Evolutionary conservation across 768 basidiomycete species (phyloP), one percentile per base, ranked within the genome.

Genomic region (Lactarius tabidus): DNA sequence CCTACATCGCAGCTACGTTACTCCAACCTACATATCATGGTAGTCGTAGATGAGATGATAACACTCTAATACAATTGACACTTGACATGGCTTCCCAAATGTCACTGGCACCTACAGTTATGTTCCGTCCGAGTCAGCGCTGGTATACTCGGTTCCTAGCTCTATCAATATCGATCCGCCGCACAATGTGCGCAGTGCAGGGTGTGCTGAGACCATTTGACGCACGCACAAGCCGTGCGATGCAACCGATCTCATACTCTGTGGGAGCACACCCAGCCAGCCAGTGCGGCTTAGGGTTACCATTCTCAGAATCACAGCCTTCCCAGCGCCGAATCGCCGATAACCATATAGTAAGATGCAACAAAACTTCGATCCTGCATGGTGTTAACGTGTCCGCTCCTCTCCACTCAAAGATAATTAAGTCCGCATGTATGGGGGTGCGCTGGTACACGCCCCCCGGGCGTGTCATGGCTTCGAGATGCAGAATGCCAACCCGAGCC

Each of bases 241-340:
- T 35, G 28, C 38, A 6, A 33, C 56, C 43, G 59, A 60, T 60
- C 45, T 51, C 26, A 6, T 55, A 58, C 59, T 36, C 51, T 33
- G 29, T 48, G 54, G 12, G 33, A 53, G 54, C 64, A 60, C 35
- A 54, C 60, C 4, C 8, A 8, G 33, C 8, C n/a, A n/a, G n/a
- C 45, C 38, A 51, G 36, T 33, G 64, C 45, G 64, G 64, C 54
- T 61, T 54, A 65, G 64, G 64, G 59, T 65, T 65, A 61, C 64
- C 60, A n/a, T 57, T 65, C 15, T 3, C 2, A 54, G 55, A 33
- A n/a, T 12, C 43, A 57, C 36, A 20, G 15, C 45, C 36, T 18
- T 41, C 18, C 45, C 35, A 41, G 54, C 54, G 59, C 41, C 52
- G 55, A 59, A 48, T 38, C 38, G 33, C 45, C 59, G 33, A 51